Evolutionary conservation across 495 filamentous ascomycete genomes (phyloP).

Genomic region (Cetradonia linearis): DNA sequence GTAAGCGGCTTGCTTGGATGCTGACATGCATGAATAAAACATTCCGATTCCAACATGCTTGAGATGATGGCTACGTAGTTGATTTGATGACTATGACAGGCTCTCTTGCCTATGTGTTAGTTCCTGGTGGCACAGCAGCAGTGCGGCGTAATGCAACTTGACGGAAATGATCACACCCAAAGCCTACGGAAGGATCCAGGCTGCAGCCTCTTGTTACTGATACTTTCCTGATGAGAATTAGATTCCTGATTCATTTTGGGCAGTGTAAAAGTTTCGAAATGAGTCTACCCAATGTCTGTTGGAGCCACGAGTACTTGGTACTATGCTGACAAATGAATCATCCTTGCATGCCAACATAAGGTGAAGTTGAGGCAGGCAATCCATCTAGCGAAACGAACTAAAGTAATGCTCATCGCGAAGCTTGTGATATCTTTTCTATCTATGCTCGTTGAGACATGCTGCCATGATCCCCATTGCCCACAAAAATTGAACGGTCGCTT

Average conservation of each 20-base stretch:
- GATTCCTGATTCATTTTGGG: background rate
- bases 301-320: background rate
- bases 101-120: background rate
- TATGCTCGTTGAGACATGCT: background rate
- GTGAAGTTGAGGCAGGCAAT: no score
- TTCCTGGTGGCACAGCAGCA: background rate
- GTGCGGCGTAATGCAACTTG: no score
- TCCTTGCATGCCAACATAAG: no score
- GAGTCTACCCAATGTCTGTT: background rate
- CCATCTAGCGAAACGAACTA: no score
- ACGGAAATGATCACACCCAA: background rate
- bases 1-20: background rate
- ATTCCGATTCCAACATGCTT: background rate
- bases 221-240: background rate
- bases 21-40: background rate
- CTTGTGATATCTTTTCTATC: no score
- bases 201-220: background rate
- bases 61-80: background rate
- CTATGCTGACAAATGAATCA: no score
- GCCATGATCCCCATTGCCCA: background rate
- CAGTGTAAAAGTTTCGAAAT: background rate
- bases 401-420: no score
- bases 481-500: background rate
- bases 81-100: background rate
- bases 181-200: background rate